These are phyloP conservation scores for Nemania sp. DNA, from an alignment of 2,329 filamentous ascomycete species.

Conservation along the genomic window DNA sequence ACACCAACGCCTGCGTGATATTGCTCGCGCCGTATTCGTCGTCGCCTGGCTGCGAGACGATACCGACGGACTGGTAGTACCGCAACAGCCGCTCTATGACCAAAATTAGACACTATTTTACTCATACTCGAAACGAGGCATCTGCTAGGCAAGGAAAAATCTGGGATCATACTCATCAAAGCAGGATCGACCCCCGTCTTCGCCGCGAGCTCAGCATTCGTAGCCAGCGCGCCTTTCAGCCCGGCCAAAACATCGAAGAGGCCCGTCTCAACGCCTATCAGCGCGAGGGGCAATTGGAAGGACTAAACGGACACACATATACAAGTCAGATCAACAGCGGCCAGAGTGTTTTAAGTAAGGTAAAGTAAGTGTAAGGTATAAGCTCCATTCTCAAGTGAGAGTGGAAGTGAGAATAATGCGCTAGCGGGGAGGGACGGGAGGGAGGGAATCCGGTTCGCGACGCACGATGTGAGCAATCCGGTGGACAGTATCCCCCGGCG, in stretches of 20 bases:
- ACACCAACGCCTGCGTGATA: slow-evolving; percentile 39
- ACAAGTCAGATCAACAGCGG: slow-evolving; percentile 12
- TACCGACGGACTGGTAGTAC: slow-evolving; percentile 44
- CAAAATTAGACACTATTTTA: background rate
- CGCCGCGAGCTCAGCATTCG: slow-evolving; percentile 25
- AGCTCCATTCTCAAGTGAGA: background rate
- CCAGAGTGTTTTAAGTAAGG: too few species aligned
- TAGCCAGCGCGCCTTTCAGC: slow-evolving; percentile 14
- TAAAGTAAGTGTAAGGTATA: too few species aligned
- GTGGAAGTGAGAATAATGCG: background rate
- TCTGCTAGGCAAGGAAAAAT: background rate
- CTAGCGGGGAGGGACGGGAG: too few species aligned
- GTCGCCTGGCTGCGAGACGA: slow-evolving; percentile 38
- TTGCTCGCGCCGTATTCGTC: slow-evolving; percentile 41
- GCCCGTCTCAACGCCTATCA: slow-evolving; percentile 33
- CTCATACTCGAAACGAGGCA: too few species aligned
- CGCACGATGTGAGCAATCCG: slow-evolving; percentile 32
- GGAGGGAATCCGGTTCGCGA: background rate
- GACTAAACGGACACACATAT: slow-evolving; percentile 15
- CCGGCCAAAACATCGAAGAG: slow-evolving; percentile 33
- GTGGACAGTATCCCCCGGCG: slow-evolving; percentile 33
- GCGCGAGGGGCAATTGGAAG: slow-evolving; percentile 34
- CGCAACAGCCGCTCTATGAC: slow-evolving; percentile 41
- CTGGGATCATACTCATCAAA: slow-evolving; percentile 38
- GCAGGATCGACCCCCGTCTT: slow-evolving; percentile 35